A percentile compares a stretch with the other conserved stretches of the same genome.
Conservation (phyloP, 2,329 filamentous ascomycete species). For the Fusarium subglutinans region DNA sequence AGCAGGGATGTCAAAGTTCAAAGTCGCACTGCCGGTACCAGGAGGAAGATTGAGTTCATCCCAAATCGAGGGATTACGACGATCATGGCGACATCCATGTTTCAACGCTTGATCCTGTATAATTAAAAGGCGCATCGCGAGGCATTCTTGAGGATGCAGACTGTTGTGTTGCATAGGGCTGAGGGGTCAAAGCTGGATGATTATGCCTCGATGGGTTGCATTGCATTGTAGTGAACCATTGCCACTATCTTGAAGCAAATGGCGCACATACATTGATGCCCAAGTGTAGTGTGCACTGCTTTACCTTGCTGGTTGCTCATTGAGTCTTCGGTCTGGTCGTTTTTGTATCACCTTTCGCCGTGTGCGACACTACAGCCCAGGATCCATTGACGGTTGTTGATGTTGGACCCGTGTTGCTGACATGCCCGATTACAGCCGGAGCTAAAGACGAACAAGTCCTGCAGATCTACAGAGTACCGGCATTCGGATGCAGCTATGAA, state of each 20-base stretch:
- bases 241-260: not conserved
- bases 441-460: not conserved
- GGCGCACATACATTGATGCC: not conserved
- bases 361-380: not conserved
- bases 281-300: not conserved
- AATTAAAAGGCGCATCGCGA: not conserved
- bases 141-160: not conserved
- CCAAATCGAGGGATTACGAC: not conserved
- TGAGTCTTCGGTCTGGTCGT: not conserved
- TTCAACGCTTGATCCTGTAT: not conserved
- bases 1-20: conserved; percentile 1
- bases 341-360: not conserved
- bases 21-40: not conserved
- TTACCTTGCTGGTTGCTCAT: not conserved
- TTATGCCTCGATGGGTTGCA: not conserved
- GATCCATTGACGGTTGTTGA: not conserved
- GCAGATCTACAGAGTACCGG: no score
- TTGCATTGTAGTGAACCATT: not conserved
- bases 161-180: conserved; percentile 2
- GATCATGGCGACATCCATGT: not conserved
- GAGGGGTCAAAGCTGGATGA: not conserved
- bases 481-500: not conserved
- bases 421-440: not conserved
- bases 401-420: not conserved
- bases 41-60: not conserved